Percentiles rank a stretch among this genome's conserved stretches.
phyloP scores from a whole-genome alignment of 106 monocot species.

The Phalaenopsis aphrodite region DNA sequence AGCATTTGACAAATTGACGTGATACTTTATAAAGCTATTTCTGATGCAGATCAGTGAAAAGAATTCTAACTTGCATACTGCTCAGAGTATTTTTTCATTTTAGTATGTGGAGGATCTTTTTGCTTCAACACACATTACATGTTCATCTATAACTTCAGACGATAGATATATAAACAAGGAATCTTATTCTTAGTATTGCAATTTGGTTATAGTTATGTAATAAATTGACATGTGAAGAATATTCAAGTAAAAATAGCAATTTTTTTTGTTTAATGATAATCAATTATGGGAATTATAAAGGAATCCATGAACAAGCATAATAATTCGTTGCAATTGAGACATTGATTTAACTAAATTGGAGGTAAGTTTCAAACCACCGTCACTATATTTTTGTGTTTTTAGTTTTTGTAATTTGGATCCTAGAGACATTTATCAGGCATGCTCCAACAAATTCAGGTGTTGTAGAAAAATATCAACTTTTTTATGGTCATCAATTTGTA shows the following conservation, averaged over 20 bases:
- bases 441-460: background rate
- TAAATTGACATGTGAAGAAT: background rate
- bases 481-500: background rate
- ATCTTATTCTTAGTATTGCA: background rate
- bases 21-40: background rate
- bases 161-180: background rate
- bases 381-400: background rate
- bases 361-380: background rate
- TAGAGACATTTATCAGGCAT: background rate
- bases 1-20: background rate
- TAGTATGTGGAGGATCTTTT: background rate
- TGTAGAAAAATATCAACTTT: background rate
- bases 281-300: background rate
- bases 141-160: background rate
- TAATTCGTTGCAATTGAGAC: background rate
- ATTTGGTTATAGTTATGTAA: background rate
- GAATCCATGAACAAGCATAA: background rate
- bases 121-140: background rate
- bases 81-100: background rate
- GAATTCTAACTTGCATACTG: background rate
- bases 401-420: background rate
- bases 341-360: background rate
- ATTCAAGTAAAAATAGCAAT: background rate
- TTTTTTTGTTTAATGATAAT: background rate
- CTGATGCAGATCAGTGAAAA: background rate